Base-by-base conservation (phyloP, 2,329 filamentous ascomycete genomes). In the Blastomyces silverae region DNA sequence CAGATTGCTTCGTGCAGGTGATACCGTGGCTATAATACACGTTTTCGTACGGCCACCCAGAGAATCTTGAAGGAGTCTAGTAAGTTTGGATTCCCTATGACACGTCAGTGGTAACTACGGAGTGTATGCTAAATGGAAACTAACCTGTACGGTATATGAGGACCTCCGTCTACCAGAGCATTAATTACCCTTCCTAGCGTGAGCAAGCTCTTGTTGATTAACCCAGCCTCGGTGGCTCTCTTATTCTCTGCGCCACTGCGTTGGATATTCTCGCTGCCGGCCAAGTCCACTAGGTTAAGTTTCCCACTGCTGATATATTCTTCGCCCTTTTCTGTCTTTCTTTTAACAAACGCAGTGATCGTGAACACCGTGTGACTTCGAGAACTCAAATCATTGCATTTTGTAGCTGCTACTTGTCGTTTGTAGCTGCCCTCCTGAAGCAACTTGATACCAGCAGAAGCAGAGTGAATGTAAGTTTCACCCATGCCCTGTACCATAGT, bases 401-500 rank as follows among this genome's bases (percentile, higher is more conserved):
- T 97, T n/a, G 94, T 99, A 3, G 95, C 92, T 6, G 94, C 95
- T n/a, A 99, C 94, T 77, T 99, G 94, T 61, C 94, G 89, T 77
- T 92, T 96, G 78, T 94, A 84, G 76, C 92, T 97, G 67, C 94
- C 95, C 68, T 89, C 84, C 71, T 94, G 91, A 57, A 99, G 84
- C 67, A 97, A 83, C 77, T 90, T 89, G 77, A 99, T 92, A 66
- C 94, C 94, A 61, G 92, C 89, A 15, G 85, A 83, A 0, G 94
- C 92, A 68, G 82, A 89, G 73, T 90, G 90, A 72, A 99, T 96
- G 75, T 96, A 90, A 7, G 89, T 89, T 77, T 99, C 94, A 76
- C 97, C 95, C 91, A 99, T 96, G 3, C 94, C 94, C 76, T 99
- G 94, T 1, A 99, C 93, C 64, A 97, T 78, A 0, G 94, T 97